phyloP scores from a whole-genome alignment of 805 yeast genomes.

The Pichia scutulata region DNA sequence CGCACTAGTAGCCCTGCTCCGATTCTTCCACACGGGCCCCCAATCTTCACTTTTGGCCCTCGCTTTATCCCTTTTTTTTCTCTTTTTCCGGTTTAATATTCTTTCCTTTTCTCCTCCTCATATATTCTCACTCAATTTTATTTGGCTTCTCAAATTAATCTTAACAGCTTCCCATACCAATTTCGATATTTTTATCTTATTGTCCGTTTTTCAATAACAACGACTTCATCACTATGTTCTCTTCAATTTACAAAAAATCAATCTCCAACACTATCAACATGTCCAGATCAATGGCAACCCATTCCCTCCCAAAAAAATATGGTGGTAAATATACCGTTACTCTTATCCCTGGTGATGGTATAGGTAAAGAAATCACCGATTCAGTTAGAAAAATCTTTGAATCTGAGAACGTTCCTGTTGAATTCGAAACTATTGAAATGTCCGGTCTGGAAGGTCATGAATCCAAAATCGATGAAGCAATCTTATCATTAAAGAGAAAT shows the following conservation, averaged over 20 bases:
- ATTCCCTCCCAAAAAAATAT: slow-evolving; percentile 70
- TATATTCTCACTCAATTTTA: background rate
- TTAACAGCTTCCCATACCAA: background rate
- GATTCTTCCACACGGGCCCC: no score
- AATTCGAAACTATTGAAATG: slow-evolving; percentile 81
- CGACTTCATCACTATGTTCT: slow-evolving; percentile 17
- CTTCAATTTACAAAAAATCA: slow-evolving; percentile 18
- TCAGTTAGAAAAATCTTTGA: slow-evolving; percentile 87
- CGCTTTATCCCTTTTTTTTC: no score
- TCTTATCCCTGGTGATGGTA: slow-evolving; percentile 96
- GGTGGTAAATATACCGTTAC: slow-evolving; percentile 95
- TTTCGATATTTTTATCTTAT: background rate
- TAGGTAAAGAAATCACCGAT: slow-evolving; percentile 92
- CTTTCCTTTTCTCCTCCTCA: background rate
- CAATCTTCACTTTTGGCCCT: background rate
- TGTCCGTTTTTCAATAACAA: background rate
- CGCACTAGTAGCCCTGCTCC: background rate
- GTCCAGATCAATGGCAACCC: slow-evolving; percentile 27
- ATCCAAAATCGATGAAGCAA: slow-evolving; percentile 68
- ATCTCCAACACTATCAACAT: slow-evolving; percentile 11
- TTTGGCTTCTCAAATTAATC: background rate
- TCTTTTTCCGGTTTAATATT: no score
- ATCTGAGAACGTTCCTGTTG: slow-evolving; percentile 83
- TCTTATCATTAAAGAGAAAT: slow-evolving; percentile 87
- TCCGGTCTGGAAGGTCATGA: slow-evolving; percentile 43